phyloP scores from a whole-genome alignment of 371 early-diverging fungal species.

The Nematocida sp. region DNA sequence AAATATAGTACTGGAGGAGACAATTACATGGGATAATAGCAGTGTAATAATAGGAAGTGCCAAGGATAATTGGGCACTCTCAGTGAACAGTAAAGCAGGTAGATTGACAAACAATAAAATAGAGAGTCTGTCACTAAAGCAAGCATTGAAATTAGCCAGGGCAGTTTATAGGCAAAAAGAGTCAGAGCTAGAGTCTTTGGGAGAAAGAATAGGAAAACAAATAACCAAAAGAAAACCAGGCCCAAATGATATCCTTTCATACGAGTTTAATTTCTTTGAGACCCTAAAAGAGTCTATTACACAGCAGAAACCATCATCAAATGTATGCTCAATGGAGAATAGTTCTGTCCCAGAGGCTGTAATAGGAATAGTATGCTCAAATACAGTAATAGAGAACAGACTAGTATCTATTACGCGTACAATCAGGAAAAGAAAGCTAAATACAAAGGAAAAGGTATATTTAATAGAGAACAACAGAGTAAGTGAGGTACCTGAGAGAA shows the following conservation, averaged over 20 bases:
- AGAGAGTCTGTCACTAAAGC: conserved; percentile 4
- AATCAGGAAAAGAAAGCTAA: not conserved
- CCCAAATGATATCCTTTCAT: conserved; percentile 9
- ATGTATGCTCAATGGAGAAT: not conserved
- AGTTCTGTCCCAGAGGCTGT: not conserved
- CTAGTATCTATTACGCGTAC: conserved; percentile 14
- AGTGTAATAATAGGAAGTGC: conserved; percentile 36
- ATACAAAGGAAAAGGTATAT: not conserved
- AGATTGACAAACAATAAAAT: not conserved
- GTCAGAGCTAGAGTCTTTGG: not conserved
- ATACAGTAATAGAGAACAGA: conserved; percentile 1
- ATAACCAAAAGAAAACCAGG: not conserved
- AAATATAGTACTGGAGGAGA: not conserved
- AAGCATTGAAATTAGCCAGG: not conserved
- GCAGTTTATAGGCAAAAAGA: not conserved
- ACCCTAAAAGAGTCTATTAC: not conserved
- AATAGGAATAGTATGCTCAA: conserved; percentile 35
- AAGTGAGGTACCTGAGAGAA: not conserved
- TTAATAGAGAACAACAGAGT: not conserved
- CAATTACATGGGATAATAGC: conserved; percentile 13
- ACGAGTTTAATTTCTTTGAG: conserved; percentile 21
- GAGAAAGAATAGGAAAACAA: not conserved
- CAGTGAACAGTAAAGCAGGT: not conserved
- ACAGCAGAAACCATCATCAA: not conserved
- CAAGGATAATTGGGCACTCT: conserved; percentile 34